Conservation (phyloP, 352 stramenopile genomes). For the Phytophthora multivora region DNA sequence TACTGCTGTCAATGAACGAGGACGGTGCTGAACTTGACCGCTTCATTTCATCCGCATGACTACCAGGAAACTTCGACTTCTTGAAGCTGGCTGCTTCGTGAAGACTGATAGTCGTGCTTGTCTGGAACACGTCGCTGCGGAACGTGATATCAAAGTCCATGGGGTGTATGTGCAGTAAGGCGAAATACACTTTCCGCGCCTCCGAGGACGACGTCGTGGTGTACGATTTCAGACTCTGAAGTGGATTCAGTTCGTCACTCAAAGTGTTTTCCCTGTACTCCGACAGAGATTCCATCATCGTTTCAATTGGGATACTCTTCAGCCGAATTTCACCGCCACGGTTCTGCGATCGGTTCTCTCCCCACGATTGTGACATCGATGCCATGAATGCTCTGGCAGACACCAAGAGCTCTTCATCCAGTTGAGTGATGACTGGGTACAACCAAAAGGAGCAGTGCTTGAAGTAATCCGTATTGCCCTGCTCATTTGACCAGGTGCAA, state of each 20-base stretch:
- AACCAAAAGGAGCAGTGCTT: constrained; percentile 90
- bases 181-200: constrained; percentile 88
- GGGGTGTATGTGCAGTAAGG: constrained; percentile 85
- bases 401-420: constrained; percentile 87
- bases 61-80: constrained; percentile 32
- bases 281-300: constrained; percentile 69
- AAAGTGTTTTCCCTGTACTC: constrained; percentile 84
- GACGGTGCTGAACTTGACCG: constrained; percentile 29
- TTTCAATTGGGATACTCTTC: constrained; percentile 85
- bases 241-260: constrained; percentile 79
- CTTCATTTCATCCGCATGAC: constrained; percentile 36
- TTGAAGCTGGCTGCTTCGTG: constrained; percentile 65
- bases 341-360: constrained; percentile 69
- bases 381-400: constrained; percentile 78
- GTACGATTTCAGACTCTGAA: constrained; percentile 71
- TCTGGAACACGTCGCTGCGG: constrained; percentile 86
- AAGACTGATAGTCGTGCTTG: constrained; percentile 57
- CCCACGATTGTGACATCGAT: constrained; percentile 72
- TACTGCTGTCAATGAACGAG: constrained; percentile 27
- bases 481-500: constrained; percentile 90
- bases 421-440: constrained; percentile 81
- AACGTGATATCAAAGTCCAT: constrained; percentile 91
- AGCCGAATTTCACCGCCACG: constrained; percentile 77
- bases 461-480: constrained; percentile 89
- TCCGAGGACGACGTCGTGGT: constrained; percentile 72